Percentiles rank a stretch among this genome's conserved stretches.
Evolutionary conservation across 176 grass and related monocot genomes (phyloP).

Genomic region (Musa beccarii): DNA sequence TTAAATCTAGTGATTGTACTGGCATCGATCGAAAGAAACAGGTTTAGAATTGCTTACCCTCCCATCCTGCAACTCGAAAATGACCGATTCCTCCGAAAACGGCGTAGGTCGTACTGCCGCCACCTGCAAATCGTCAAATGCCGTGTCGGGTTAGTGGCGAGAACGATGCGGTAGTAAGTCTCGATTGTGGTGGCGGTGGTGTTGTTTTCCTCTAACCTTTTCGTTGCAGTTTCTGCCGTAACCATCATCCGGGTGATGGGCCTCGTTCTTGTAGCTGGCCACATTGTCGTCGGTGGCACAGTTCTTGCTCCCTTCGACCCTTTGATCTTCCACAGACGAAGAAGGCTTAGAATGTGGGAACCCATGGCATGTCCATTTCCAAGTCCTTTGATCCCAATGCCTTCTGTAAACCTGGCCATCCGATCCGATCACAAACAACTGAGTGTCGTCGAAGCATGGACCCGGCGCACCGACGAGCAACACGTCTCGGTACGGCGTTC

Average conservation of each 20-base stretch:
- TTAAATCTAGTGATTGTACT: background rate
- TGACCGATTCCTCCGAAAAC: slow-evolving; percentile 69
- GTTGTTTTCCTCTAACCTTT: slow-evolving; percentile 39
- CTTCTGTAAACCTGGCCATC: slow-evolving; percentile 72
- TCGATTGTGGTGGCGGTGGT: background rate
- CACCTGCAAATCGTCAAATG: slow-evolving; percentile 36
- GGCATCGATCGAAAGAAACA: background rate
- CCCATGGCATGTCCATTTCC: slow-evolving; percentile 73
- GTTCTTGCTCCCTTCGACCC: slow-evolving; percentile 11
- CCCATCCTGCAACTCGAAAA: slow-evolving; percentile 82
- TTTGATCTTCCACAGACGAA: slow-evolving; percentile 10
- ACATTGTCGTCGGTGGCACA: slow-evolving; percentile 29
- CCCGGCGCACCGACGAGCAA: slow-evolving; percentile 60
- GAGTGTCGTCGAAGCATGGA: slow-evolving; percentile 58
- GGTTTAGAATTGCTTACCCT: slow-evolving; percentile 39
- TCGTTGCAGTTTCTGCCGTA: slow-evolving; percentile 61
- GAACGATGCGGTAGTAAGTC: background rate
- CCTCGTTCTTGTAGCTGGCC: background rate
- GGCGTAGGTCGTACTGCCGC: slow-evolving; percentile 55
- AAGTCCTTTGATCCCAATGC: slow-evolving; percentile 40
- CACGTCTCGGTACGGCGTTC: slow-evolving; percentile 56
- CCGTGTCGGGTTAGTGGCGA: background rate
- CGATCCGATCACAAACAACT: slow-evolving; percentile 74
- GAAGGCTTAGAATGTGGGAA: slow-evolving; percentile 32
- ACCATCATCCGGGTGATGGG: slow-evolving; percentile 16